Base-by-base conservation (phyloP, 2,329 filamentous ascomycete species). In the Orbilia javanica region DNA sequence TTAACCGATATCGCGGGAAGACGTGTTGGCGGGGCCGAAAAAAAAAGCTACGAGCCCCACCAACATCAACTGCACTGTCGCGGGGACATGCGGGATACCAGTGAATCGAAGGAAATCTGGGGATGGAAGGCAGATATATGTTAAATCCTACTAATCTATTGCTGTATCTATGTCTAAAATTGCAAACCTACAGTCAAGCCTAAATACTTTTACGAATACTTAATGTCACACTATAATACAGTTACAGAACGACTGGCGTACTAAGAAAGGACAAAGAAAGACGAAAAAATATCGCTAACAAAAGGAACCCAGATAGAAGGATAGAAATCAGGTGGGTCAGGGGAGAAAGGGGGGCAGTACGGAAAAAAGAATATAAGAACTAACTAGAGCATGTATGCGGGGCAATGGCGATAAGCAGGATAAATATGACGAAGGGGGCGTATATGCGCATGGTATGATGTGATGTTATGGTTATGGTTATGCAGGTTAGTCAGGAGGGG, bases 141-240 rank as follows among this genome's bases (percentile, higher is more conserved):
- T 36, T 8, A 36, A 36, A 36, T 36, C 34, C 34, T 36, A 36
- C 34, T 10, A 11, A 11, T 36, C 4, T 36, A 36, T 36, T 36
- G 34, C 46, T 25, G 46, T 63, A 20, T 63, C 39, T 42, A 46
- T 18, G 42, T 46, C 18, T 50, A 50, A 34, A 57, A 22, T 22
- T 52, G 29, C 22, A 48, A 18, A 27, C 18, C 20, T 44, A 46
- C 48, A 13, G 7, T 42, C 22, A 15, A 31, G 52, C 25, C 20
- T n/a, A 44, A 25, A 13, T 39, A 44, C 44, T 66, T 66, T 71
- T 71, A 64, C 57, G 39, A 48, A 72, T 62, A 67, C 39, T 72
- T 48, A 64, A 50, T 48, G 36, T 72, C 68, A 72, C 63, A 48
- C 68, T 72, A 72, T 27, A 65, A 65, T 72, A 72, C 68, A 72